Evolutionary conservation across 768 basidiomycete species (phyloP).

Genomic region (Lyophyllum decastes): DNA sequence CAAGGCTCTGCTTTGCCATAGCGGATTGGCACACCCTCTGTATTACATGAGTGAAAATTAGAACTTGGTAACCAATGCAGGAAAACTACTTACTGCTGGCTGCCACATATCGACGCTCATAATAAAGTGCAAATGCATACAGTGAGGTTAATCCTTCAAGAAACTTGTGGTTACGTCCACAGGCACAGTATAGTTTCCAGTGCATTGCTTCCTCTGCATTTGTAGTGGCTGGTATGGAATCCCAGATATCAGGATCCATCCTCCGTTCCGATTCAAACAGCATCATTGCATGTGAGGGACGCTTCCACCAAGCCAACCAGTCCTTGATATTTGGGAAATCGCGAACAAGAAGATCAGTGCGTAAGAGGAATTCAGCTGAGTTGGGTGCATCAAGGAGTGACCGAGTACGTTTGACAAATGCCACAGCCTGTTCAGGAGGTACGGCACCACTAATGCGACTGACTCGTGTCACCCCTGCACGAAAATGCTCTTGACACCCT

Average conservation of each 20-base stretch:
- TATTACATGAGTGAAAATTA: not conserved
- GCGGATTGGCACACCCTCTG: not conserved
- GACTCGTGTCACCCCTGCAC: slow-evolving; percentile 24
- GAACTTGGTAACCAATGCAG: not conserved
- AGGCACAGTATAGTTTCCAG: slow-evolving; percentile 29
- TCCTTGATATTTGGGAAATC: slow-evolving; percentile 23
- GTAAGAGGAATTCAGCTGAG: slow-evolving; percentile 6
- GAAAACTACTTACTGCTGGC: not conserved
- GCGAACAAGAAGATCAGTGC: slow-evolving; percentile 14
- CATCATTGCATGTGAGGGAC: slow-evolving; percentile 23
- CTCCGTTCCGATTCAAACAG: slow-evolving; percentile 17
- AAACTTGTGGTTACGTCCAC: slow-evolving; percentile 20
- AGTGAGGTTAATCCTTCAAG: slow-evolving; percentile 21
- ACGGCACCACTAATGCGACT: slow-evolving; percentile 25
- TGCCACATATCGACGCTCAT: not conserved
- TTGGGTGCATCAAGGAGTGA: slow-evolving; percentile 10
- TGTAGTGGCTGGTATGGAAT: slow-evolving; percentile 30
- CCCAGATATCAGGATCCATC: slow-evolving; percentile 17
- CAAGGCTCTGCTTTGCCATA: slow-evolving; percentile 1
- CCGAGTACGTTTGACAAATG: slow-evolving; percentile 16
- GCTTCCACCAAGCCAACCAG: slow-evolving; percentile 35
- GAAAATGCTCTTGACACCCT: slow-evolving; percentile 32
- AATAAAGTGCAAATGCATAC: not conserved
- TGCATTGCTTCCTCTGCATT: slow-evolving; percentile 39
- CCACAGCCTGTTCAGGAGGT: slow-evolving; percentile 3